Evolutionary conservation across 2,329 filamentous ascomycete genomes (phyloP).

Genomic region (Fusarium chaquense): DNA sequence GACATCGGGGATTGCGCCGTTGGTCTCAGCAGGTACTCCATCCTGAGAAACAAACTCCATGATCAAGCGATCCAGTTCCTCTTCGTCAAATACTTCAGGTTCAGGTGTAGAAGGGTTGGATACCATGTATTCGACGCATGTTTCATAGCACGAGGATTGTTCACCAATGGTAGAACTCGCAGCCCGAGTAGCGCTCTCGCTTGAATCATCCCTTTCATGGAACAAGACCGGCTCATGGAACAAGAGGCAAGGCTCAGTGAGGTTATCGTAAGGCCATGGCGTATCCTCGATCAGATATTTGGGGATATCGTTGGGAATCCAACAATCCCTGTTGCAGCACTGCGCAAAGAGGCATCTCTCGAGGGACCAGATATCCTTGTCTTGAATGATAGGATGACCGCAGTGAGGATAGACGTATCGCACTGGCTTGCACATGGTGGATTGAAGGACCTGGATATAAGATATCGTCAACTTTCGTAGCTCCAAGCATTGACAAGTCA

Average conservation of each 20-base stretch:
- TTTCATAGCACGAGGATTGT: neutral
- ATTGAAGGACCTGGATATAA: neutral
- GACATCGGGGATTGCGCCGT: neutral
- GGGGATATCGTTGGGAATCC: conserved; percentile 26
- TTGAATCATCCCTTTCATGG: neutral
- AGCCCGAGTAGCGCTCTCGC: neutral
- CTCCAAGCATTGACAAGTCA: neutral
- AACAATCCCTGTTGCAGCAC: conserved; percentile 33
- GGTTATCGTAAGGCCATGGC: conserved; percentile 21
- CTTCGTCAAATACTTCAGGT: neutral
- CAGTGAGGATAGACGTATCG: conserved; percentile 44
- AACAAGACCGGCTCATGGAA: neutral
- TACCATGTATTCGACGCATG: neutral
- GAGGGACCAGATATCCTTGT: conserved; percentile 16
- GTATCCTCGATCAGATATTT: conserved; percentile 3
- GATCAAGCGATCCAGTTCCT: neutral
- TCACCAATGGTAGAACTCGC: neutral
- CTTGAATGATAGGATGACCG: conserved; percentile 32
- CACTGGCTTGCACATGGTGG: conserved; percentile 43
- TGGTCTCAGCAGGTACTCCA: neutral
- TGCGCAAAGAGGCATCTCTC: conserved; percentile 34
- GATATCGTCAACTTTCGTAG: neutral
- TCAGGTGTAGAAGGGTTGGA: neutral
- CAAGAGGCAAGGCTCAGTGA: conserved; percentile 2
- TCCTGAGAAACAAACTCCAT: neutral